phyloP scores from a whole-genome alignment of 192 early-diverging fungal genomes.

The Coemansia sp. region DNA sequence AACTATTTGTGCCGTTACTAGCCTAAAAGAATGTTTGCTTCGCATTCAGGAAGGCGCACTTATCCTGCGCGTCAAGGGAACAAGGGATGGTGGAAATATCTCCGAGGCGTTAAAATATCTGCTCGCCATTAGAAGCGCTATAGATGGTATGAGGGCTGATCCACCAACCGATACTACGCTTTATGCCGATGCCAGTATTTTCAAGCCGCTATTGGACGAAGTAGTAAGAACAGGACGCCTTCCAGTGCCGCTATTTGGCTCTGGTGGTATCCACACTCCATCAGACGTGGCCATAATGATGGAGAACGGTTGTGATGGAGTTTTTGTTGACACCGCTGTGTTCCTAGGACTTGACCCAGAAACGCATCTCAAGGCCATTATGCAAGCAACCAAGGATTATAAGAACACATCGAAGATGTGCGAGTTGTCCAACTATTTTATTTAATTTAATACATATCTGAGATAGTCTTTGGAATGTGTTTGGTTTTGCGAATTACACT shows the following conservation, averaged over 20 bases:
- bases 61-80: conserved; percentile 86
- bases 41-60: conserved; percentile 92
- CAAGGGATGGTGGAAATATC: neutral
- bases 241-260: conserved; percentile 98
- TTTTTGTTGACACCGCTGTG: conserved; percentile 90
- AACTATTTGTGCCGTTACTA: conserved; percentile 87
- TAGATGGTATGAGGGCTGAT: conserved; percentile 77
- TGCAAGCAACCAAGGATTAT: conserved; percentile 90
- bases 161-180: conserved; percentile 58
- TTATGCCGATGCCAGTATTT: conserved; percentile 84
- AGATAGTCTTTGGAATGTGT: neutral
- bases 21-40: conserved; percentile 86
- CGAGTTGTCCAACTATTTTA: neutral
- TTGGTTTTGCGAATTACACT: too few relatives aligned
- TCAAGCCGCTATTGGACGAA: conserved; percentile 82
- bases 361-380: conserved; percentile 84
- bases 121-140: conserved; percentile 24
- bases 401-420: conserved; percentile 58
- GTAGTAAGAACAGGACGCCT: conserved; percentile 80
- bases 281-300: conserved; percentile 97
- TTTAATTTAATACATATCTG: neutral
- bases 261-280: conserved; percentile 92
- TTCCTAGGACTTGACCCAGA: conserved; percentile 87
- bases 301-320: conserved; percentile 95
- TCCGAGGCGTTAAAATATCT: neutral